Evolutionary conservation across 2,329 filamentous ascomycete genomes (phyloP), one percentile per base, ranked within the genome.

Genomic region (Acephala macrosclerotiorum): DNA sequence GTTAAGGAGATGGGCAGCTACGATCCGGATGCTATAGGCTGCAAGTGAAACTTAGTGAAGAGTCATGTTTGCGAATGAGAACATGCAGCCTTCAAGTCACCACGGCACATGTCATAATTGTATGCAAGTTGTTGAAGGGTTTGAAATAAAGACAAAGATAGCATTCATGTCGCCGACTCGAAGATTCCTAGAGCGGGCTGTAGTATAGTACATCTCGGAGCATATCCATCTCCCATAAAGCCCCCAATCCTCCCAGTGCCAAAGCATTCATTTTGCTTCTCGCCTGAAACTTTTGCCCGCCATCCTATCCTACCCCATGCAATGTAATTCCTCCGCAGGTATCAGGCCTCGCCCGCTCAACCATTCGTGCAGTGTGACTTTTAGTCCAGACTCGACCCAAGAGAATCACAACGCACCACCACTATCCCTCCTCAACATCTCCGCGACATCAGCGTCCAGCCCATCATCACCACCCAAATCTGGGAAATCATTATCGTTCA

Each of bases 371-470:
- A 33, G 9, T 4, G 29, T 33, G 29, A 33, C 29, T 33, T 33
- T n/a, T n/a, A n/a, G n/a, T n/a, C n/a, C n/a, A n/a, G n/a, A n/a
- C n/a, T n/a, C n/a, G n/a, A n/a, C n/a, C n/a, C n/a, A n/a, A n/a
- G n/a, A n/a, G n/a, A 33, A 33, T 40, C 33, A 29, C 3, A n/a
- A 3, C 9, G 22, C 42, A 51, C 25, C 12, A 16, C 57, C 42
- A 65, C 61, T 71, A 66, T 70, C 73, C 57, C 70, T 65, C 47
- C 83, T 80, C 70, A 88, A 76, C 76, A 90, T 79, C 67, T 86
- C 85, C 11, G 85, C 85, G 57, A 90, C 83, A 75, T 89, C 87
- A 8, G 83, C 85, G 74, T 90, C 88, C 69, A 90, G 78, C 22
- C 84, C 86, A 65, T 79, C 83, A 70, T 85, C 81, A 49, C 84